Percentiles rank a stretch among this genome's conserved stretches.
Conservation (phyloP, 73 alveolate species). For the Paramecium primaurelia region DNA sequence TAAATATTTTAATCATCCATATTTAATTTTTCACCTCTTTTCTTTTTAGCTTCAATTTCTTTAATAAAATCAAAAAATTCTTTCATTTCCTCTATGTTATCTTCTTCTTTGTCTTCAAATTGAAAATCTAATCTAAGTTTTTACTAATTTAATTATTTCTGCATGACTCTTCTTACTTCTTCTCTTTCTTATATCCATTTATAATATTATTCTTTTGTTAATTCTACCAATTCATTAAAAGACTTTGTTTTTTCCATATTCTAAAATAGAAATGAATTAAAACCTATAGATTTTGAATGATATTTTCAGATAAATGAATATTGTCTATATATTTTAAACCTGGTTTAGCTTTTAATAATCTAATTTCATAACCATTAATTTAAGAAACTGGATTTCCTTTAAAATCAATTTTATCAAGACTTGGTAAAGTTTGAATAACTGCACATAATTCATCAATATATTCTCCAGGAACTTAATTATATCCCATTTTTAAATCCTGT, state of each 20-base stretch:
- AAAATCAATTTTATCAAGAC: slow-evolving; percentile 20
- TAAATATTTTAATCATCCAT: slow-evolving; percentile 35
- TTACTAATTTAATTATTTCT: background rate
- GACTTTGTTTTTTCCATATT: slow-evolving; percentile 16
- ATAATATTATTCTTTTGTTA: slow-evolving; percentile 40
- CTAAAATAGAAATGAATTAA: background rate
- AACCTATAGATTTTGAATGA: background rate
- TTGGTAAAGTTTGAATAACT: background rate
- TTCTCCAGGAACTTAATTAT: background rate
- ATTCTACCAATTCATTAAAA: background rate
- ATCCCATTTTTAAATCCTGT: background rate
- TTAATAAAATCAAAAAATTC: slow-evolving; percentile 44
- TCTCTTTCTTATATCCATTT: slow-evolving; percentile 40
- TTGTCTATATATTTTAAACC: slow-evolving; percentile 14
- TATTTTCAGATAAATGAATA: background rate
- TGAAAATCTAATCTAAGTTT: background rate
- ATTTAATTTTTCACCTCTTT: slow-evolving; percentile 35
- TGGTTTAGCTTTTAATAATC: slow-evolving; percentile 33
- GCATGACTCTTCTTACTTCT: slow-evolving; percentile 8
- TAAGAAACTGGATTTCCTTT: slow-evolving; percentile 30
- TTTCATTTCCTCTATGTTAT: slow-evolving; percentile 16
- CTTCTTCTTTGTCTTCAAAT: slow-evolving; percentile 37
- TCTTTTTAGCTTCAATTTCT: slow-evolving; percentile 31
- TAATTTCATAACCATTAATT: background rate
- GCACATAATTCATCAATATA: background rate